Conservation (phyloP, 331 rosid genomes). For the Spiraea crenata region DNA sequence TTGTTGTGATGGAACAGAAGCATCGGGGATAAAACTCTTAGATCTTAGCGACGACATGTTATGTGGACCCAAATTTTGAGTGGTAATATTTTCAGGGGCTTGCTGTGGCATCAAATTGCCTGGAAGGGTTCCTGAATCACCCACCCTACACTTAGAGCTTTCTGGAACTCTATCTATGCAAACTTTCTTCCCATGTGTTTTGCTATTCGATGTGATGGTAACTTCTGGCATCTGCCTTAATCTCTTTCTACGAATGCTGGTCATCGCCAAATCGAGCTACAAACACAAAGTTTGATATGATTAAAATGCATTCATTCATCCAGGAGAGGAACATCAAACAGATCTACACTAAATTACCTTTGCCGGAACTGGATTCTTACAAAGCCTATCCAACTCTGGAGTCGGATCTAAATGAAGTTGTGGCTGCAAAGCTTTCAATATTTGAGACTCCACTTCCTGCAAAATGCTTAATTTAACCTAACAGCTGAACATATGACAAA, state of each 20-base stretch:
- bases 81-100: conserved; percentile 51
- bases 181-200: conserved; percentile 73
- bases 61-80: conserved; percentile 51
- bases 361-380: conserved; percentile 51
- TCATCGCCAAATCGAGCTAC: conserved; percentile 66
- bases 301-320: conserved; percentile 35
- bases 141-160: conserved; percentile 51
- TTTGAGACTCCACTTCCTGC: conserved; percentile 87
- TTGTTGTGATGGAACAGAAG: conserved; percentile 57
- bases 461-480: conserved; percentile 26
- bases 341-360: conserved; percentile 52
- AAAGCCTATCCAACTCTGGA: conserved; percentile 78
- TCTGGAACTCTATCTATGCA: conserved; percentile 77
- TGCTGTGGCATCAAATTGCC: conserved; percentile 54
- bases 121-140: conserved; percentile 57
- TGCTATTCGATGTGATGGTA: conserved; percentile 59
- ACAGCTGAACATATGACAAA: conserved; percentile 19
- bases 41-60: conserved; percentile 50
- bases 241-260: conserved; percentile 63
- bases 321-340: conserved; percentile 18
- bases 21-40: conserved; percentile 57
- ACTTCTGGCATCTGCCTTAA: conserved; percentile 73
- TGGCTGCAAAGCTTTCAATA: conserved; percentile 84
- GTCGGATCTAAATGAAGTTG: conserved; percentile 78
- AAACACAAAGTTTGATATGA: conserved; percentile 29